phyloP scores from a whole-genome alignment of 2,329 filamentous ascomycete genomes.

The Aureobasidium melanogenum region DNA sequence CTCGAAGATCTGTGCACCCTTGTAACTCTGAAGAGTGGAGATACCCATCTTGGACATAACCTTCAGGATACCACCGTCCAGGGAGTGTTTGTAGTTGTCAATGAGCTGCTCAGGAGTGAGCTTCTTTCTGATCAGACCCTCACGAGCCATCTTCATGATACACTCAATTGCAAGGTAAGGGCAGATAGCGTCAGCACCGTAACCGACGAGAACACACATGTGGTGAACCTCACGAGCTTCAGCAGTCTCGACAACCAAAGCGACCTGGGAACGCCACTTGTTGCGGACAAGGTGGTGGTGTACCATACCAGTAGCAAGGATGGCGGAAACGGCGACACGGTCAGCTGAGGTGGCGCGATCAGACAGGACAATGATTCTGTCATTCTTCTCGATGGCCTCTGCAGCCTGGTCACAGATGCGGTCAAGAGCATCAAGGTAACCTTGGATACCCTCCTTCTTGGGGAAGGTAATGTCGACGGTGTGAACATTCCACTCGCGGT shows the following conservation, averaged over 20 bases:
- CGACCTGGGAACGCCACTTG: conserved; percentile 86
- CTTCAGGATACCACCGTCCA: conserved; percentile 91
- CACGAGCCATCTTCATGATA: conserved; percentile 91
- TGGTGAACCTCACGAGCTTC: conserved; percentile 97
- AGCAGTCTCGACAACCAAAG: conserved; percentile 81
- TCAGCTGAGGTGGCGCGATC: conserved; percentile 78
- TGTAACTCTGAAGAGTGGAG: conserved; percentile 90
- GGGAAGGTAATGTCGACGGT: conserved; percentile 90
- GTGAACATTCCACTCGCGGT: conserved; percentile 79
- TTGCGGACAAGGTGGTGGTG: conserved; percentile 93
- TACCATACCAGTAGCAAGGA: conserved; percentile 84
- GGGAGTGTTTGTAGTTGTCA: conserved; percentile 93
- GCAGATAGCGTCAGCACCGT: conserved; percentile 89
- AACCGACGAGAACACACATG: conserved; percentile 96
- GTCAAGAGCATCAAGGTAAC: conserved; percentile 82
- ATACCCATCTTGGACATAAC: conserved; percentile 99
- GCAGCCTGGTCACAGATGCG: conserved; percentile 79
- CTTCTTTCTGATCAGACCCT: conserved; percentile 87
- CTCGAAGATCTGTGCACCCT: conserved; percentile 96
- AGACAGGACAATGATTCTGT: conserved; percentile 81
- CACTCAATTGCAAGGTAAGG: conserved; percentile 94
- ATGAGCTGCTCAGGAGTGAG: conserved; percentile 74
- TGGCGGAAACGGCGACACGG: conserved; percentile 74
- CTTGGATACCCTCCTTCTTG: conserved; percentile 70
- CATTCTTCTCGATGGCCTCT: conserved; percentile 69